These are phyloP conservation scores for Rhododendron ferrugineum DNA, from an alignment of 148 eudicot genomes.

Conservation along the genomic window DNA sequence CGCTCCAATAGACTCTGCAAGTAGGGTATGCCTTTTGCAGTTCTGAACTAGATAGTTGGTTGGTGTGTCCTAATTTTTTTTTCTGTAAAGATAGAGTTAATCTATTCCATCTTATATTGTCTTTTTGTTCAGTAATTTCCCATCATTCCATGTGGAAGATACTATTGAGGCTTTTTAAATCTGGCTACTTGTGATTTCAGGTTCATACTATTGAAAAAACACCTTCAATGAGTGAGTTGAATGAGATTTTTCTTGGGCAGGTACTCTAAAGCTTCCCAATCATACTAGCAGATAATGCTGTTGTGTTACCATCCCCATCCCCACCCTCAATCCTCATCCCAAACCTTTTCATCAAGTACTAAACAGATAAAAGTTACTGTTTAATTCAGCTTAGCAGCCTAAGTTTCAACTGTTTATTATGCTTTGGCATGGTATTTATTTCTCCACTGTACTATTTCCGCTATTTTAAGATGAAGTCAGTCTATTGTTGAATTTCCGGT, in stretches of 20 bases:
- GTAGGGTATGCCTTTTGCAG: neutral
- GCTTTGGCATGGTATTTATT: neutral
- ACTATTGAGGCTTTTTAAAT: conserved; percentile 1
- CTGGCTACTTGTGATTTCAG: conserved; percentile 39
- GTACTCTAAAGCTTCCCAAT: conserved; percentile 26
- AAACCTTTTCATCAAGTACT: neutral
- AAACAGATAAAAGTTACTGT: neutral
- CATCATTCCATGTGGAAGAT: neutral
- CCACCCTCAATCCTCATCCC: neutral
- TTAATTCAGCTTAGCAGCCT: neutral
- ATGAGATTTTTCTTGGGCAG: conserved; percentile 96
- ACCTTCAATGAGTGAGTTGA: conserved; percentile 96
- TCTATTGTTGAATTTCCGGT: neutral
- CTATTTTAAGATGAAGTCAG: neutral
- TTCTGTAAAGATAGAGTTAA: neutral
- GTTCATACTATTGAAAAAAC: conserved; percentile 88
- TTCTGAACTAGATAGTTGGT: neutral
- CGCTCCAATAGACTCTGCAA: neutral
- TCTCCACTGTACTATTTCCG: neutral
- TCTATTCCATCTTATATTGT: neutral
- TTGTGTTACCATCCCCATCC: neutral
- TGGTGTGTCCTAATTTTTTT: neutral
- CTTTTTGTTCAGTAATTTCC: neutral
- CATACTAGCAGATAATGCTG: neutral
- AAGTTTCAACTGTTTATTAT: neutral